Base-by-base conservation (phyloP, 805 yeast species). In the Candida suzukii region DNA sequence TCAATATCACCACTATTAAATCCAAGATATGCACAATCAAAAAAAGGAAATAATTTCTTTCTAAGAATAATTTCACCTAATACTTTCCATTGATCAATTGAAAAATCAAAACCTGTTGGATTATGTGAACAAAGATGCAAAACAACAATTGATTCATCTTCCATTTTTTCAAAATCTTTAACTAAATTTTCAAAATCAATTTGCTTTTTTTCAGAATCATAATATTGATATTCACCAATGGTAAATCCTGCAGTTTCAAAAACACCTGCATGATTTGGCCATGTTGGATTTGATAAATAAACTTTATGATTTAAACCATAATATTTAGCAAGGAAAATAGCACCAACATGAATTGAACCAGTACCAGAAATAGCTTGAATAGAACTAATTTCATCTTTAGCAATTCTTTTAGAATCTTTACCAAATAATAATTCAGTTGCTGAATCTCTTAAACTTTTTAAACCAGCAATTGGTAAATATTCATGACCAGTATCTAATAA, bases 381-480 rank as follows among this genome's bases (percentile, higher is more conserved):
- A 30, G 73, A 64, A 46, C 67, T 72, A 21, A 33, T 19, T 14
- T 33, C 36, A 21, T 33, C 10, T 10, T 33, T 33, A 4, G 25
- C 17, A 21, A 43, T 68, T 67, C 52, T 72, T 54, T 45, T 63
- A 63, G 68, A 66, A 35, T 65, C 57, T 1, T 45, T 41, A 9
- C 73, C 73, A 40, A 69, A 53, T 39, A 69, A 64, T 32, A 68
- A 66, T 48, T 64, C 61, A 26, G 80, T 80, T 43, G 70, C 63
- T 33, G 65, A 70, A 30, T 61, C 56, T 50, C 77, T 80, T 67
- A 73, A 87, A 29, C 63, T 67, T 47, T 76, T 70, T 41, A 78
- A 70, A 18, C 96, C 96, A 42, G 73, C 74, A 56, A 87, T 87
- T 12, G 83, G 83, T 29, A 86, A 78, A 63, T 83, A 83, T 65